A percentile compares a stretch with the other conserved stretches of the same genome.
phyloP scores from a whole-genome alignment of 2,329 filamentous ascomycete species.

The Epichloe festucae region DNA sequence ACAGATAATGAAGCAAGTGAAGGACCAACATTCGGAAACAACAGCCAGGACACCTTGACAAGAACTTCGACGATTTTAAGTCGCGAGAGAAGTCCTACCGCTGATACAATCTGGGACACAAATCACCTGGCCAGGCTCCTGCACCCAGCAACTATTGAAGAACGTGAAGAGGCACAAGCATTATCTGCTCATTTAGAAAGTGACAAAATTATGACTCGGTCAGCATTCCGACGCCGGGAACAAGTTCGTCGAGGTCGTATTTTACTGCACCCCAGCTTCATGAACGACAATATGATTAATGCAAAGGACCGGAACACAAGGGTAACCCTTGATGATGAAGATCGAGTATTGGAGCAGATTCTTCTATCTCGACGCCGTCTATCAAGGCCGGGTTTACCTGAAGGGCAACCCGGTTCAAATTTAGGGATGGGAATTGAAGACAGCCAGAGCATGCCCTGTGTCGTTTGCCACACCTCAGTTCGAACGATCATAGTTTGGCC shows the following conservation, averaged over 20 bases:
- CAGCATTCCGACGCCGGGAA: slow-evolving; percentile 55
- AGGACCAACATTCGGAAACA: slow-evolving; percentile 34
- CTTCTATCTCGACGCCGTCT: slow-evolving; percentile 37
- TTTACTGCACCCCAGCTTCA: slow-evolving; percentile 19
- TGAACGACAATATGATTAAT: slow-evolving; percentile 6
- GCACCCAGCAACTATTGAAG: slow-evolving; percentile 63
- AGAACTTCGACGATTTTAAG: slow-evolving; percentile 38
- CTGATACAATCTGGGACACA: slow-evolving; percentile 51
- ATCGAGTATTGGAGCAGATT: slow-evolving; percentile 46
- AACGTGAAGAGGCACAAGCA: slow-evolving; percentile 67
- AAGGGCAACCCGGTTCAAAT: background rate
- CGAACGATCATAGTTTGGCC: slow-evolving; percentile 92
- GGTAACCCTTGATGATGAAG: slow-evolving; percentile 44
- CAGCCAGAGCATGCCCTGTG: slow-evolving; percentile 64
- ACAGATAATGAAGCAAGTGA: slow-evolving; percentile 28
- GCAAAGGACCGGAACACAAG: slow-evolving; percentile 18
- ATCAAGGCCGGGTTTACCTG: background rate
- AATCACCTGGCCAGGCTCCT: slow-evolving; percentile 66
- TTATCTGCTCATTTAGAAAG: slow-evolving; percentile 68
- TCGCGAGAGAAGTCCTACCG: slow-evolving; percentile 42
- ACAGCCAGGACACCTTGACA: slow-evolving; percentile 59
- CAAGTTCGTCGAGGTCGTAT: slow-evolving; percentile 59
- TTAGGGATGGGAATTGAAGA: slow-evolving; percentile 47
- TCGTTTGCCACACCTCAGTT: slow-evolving; percentile 80
- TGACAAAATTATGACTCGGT: slow-evolving; percentile 65